phyloP scores from a whole-genome alignment of 2,329 filamentous ascomycete species.

The Ophidiomyces ophidiicola region DNA sequence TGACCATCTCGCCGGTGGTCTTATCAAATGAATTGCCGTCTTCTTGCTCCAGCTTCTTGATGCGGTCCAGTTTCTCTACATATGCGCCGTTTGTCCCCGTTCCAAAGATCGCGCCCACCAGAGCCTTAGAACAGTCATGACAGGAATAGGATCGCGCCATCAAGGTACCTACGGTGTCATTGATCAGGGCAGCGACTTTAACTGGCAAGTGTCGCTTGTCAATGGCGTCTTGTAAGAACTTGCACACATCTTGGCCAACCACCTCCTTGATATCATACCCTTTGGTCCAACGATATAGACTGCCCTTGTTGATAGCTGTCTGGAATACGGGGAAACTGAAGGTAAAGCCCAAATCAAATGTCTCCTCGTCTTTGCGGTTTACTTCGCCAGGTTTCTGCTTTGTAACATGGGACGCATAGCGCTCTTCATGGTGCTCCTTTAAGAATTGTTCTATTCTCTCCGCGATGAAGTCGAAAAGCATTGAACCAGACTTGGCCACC shows the following conservation, averaged over 20 bases:
- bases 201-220: slow-evolving; percentile 78
- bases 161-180: slow-evolving; percentile 92
- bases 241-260: slow-evolving; percentile 87
- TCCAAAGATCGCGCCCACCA: slow-evolving; percentile 94
- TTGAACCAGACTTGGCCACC: slow-evolving; percentile 70
- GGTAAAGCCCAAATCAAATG: slow-evolving; percentile 94
- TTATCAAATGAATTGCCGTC: slow-evolving; percentile 51
- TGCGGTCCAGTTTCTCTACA: slow-evolving; percentile 75
- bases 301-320: slow-evolving; percentile 86
- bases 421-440: slow-evolving; percentile 72
- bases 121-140: slow-evolving; percentile 69
- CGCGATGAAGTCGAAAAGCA: slow-evolving; percentile 86
- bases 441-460: slow-evolving; percentile 86
- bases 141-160: slow-evolving; percentile 97
- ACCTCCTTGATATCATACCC: slow-evolving; percentile 95
- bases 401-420: slow-evolving; percentile 60
- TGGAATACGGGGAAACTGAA: slow-evolving; percentile 97
- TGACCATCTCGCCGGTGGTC: slow-evolving; percentile 83
- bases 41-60: slow-evolving; percentile 59
- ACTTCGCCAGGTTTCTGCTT: slow-evolving; percentile 50
- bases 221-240: slow-evolving; percentile 76
- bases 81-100: slow-evolving; percentile 97
- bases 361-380: slow-evolving; percentile 56
- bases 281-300: slow-evolving; percentile 94
- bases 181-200: slow-evolving; percentile 88